Evolutionary conservation across 305 asterid species (phyloP).

Genomic region (Fraxinus albicans): DNA sequence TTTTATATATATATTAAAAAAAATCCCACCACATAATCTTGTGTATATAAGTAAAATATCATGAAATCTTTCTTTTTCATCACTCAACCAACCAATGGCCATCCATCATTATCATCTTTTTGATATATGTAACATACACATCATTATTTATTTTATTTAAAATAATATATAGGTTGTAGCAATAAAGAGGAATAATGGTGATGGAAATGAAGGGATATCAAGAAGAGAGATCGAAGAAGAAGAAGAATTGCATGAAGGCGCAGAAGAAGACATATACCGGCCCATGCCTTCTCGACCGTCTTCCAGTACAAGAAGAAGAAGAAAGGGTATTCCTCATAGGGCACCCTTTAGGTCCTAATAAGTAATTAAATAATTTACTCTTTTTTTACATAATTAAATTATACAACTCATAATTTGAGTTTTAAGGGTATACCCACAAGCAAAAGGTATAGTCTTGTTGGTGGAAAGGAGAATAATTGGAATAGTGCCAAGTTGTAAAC

Average conservation of each 20-base stretch:
- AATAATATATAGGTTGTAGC: slow-evolving; percentile 63
- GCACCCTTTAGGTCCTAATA: slow-evolving; percentile 82
- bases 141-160: slow-evolving; percentile 1
- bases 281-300: slow-evolving; percentile 85
- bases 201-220: slow-evolving; percentile 60
- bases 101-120: slow-evolving; percentile 39
- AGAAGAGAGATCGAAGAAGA: slow-evolving; percentile 32
- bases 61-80: slow-evolving; percentile 32
- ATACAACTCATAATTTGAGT: slow-evolving; percentile 31
- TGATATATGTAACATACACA: background rate
- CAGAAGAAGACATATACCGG: slow-evolving; percentile 84
- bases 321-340: slow-evolving; percentile 95
- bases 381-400: background rate
- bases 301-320: slow-evolving; percentile 83
- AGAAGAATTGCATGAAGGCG: slow-evolving; percentile 80
- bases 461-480: slow-evolving; percentile 56
- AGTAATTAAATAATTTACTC: slow-evolving; percentile 1
- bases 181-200: slow-evolving; percentile 68
- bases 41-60: slow-evolving; percentile 2
- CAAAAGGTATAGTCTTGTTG: slow-evolving; percentile 9
- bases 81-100: slow-evolving; percentile 37
- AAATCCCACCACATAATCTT: slow-evolving; percentile 25
- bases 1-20: background rate
- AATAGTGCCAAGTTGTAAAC: slow-evolving; percentile 50
- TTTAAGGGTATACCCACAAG: background rate